Evolutionary conservation across 2,329 filamentous ascomycete species (phyloP), one percentile per base, ranked within the genome.

Genomic region (Aspergillus ustus): DNA sequence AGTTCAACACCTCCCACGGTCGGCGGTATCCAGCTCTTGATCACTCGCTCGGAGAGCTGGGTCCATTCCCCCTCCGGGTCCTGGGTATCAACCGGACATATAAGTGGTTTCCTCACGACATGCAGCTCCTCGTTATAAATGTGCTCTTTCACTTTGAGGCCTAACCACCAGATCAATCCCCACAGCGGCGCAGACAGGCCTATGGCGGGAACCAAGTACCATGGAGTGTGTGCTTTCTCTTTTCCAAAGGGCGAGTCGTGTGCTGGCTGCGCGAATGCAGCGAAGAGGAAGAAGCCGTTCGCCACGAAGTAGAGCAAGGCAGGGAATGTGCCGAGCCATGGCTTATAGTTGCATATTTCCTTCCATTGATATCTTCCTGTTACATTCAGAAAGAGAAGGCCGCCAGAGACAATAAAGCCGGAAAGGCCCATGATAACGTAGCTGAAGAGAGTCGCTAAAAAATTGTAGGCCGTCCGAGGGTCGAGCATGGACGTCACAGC

Each of bases 391-490:
- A 29, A 52, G 49, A 52, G 22, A 25, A 52, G 49, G 3, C 49
- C 49, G n/a, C 49, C 49, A 2, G 49, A 52, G 49, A 52, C 49
- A 13, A 52, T 52, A 25, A 52, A 52, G 22, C 49, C 49, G 3
- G 49, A 52, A 13, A 52, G n/a, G 11, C 49, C 49, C 49, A 52
- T 52, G 11, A 52, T 52, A 4, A 52, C 49, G 49, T 52, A 52
- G 49, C 49, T 52, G 28, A 29, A 52, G 2, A 52, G 25, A 17
- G 22, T 28, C 9, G 31, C 28, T 6, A 52, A 25, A 11, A 52
- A 28, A 2, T 29, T 31, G 25, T 52, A 52, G 8, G 49, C 20
- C 22, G 49, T 52, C n/a, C 17, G 17, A n/a, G 49, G 49, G n/a
- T 52, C n/a, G 15, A 52, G 49, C 49, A 52, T 52, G 15, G 49